Base-by-base conservation (phyloP, 148 eudicot species). In the Heliosperma pusillum region DNA sequence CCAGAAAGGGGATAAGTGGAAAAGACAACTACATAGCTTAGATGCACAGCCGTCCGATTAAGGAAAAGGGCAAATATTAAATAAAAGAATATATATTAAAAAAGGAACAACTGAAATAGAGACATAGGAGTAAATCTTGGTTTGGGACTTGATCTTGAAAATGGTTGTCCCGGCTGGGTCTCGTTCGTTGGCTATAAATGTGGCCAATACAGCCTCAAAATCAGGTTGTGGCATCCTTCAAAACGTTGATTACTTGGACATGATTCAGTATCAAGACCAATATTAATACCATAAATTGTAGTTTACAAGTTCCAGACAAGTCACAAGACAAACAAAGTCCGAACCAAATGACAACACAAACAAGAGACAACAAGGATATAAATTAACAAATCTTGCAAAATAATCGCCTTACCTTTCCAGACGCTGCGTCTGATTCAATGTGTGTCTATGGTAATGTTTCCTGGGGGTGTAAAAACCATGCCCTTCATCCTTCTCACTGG, bases 321-420 rank as follows among this genome's bases (percentile, higher is more conserved):
- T n/a, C 25, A 58, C 25, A 58, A 58, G 25, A 58, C 62, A 58
- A 6, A 33, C 2, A 10, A 33, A 66, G 1, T 33, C 24, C 47
- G 21, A 13, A 0, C 12, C 71, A 21, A 15, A 42, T 21, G 19
- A 68, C 17, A 42, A 68, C 71, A 21, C 27, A 68, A 13, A 33
- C 10, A 30, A 66, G 24, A 68, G 26, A 36, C 52, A 36, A 22
- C 6, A 56, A 30, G 16, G 21, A 44, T 26, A 26, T 59, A 1
- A 12, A 17, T 52, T 33, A 47, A 53, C 61, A 33, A 19, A 19
- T 16, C 11, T 33, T 22, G 12, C 29, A n/a, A 27, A 33, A 29
- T 15, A 11, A 22, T 15, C 30, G 25, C 33, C 85, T 80, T 83
- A 86, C 86, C 11, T 61, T 74, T 86, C 88, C 12, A 86, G 75